Conservation (phyloP, 805 yeast genomes). For the Kluyveromyces dobzhanskii region DNA sequence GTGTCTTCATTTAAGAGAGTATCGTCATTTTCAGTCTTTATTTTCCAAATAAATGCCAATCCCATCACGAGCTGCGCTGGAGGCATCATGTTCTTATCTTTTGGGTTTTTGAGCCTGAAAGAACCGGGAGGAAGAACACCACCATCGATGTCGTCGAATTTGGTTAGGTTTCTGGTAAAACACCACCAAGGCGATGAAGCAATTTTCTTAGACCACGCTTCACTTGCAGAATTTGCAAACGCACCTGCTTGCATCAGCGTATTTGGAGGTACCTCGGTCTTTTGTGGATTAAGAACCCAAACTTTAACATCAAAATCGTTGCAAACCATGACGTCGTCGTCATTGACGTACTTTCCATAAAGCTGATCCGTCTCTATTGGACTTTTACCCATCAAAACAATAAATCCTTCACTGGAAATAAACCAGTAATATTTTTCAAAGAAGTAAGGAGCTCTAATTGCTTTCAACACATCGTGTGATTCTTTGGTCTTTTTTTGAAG, state of each 20-base stretch:
- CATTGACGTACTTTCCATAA: slow-evolving; percentile 66
- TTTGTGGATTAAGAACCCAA: slow-evolving; percentile 70
- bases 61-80: slow-evolving; percentile 90
- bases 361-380: slow-evolving; percentile 70
- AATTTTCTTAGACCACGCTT: slow-evolving; percentile 84
- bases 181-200: slow-evolving; percentile 82
- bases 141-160: slow-evolving; percentile 50
- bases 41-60: slow-evolving; percentile 68
- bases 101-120: slow-evolving; percentile 44
- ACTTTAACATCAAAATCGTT: slow-evolving; percentile 71
- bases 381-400: slow-evolving; percentile 84
- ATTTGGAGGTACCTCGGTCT: slow-evolving; percentile 74
- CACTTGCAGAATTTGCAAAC: slow-evolving; percentile 69
- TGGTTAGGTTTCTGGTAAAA: slow-evolving; percentile 58
- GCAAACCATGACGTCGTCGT: slow-evolving; percentile 65
- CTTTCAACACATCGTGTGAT: slow-evolving; percentile 45
- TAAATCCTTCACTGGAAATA: slow-evolving; percentile 78
- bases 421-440: slow-evolving; percentile 96
- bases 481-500: slow-evolving; percentile 54
- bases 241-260: slow-evolving; percentile 87
- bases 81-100: slow-evolving; percentile 53
- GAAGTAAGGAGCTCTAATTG: slow-evolving; percentile 69
- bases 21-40: slow-evolving; percentile 35
- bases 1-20: slow-evolving; percentile 1
- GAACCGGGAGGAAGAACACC: slow-evolving; percentile 50